These are phyloP conservation scores for Psilocybe cyanescens DNA, from an alignment of 768 basidiomycete species.

Conservation along the genomic window DNA sequence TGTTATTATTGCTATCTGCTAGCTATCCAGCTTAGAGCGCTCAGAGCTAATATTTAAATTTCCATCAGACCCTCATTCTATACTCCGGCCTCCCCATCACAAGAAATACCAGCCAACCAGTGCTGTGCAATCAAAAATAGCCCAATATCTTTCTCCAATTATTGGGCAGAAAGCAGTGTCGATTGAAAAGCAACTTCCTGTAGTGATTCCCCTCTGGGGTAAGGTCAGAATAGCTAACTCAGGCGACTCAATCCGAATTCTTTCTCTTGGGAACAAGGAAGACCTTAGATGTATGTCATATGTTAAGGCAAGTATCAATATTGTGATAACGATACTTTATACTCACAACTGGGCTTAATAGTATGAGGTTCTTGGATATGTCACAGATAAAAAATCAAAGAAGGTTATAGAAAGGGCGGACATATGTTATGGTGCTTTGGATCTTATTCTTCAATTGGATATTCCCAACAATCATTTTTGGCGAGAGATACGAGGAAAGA, in stretches of 20 bases:
- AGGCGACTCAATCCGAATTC: no score
- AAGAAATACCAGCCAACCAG: neutral
- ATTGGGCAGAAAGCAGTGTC: neutral
- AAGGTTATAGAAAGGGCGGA: neutral
- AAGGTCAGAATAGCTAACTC: neutral
- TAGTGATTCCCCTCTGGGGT: neutral
- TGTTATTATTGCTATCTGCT: no score
- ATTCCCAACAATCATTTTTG: neutral
- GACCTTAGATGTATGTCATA: no score
- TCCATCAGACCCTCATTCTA: neutral
- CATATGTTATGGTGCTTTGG: neutral
- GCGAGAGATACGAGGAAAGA: neutral
- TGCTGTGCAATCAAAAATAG: neutral
- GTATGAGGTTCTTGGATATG: neutral
- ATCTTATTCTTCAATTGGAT: neutral
- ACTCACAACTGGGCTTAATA: neutral
- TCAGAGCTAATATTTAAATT: no score
- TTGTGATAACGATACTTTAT: no score
- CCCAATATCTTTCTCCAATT: neutral
- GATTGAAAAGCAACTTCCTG: neutral
- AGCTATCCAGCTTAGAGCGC: no score
- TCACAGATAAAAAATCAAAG: no score
- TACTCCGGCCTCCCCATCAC: neutral
- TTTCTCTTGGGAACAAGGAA: no score
- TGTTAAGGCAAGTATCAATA: no score